Conservation (phyloP, 306 rosid genomes). For the Malus sylvestris region DNA sequence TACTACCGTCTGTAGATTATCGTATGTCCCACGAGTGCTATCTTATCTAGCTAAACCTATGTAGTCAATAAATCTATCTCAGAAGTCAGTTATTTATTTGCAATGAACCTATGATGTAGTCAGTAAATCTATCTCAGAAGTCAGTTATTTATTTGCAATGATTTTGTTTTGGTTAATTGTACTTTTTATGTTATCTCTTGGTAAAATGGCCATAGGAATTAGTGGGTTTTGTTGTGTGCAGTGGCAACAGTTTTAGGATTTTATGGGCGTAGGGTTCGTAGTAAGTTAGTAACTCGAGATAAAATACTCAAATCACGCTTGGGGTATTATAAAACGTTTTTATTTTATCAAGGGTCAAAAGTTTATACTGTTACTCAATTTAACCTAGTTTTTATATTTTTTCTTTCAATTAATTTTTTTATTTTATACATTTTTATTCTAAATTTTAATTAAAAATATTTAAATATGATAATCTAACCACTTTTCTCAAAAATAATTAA, state of each 20-base stretch:
- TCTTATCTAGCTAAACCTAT: slow-evolving; percentile 18
- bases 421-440: no score
- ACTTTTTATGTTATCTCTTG: not conserved
- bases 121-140: not conserved
- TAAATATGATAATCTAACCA: no score
- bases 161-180: not conserved
- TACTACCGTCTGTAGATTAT: slow-evolving; percentile 16
- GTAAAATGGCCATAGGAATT: not conserved
- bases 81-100: not conserved
- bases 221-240: not conserved
- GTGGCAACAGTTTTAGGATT: not conserved
- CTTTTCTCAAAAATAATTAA: no score
- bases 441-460: no score
- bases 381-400: no score
- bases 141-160: not conserved
- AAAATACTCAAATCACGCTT: slow-evolving; percentile 8
- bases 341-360: no score
- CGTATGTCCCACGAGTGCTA: not conserved
- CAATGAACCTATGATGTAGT: slow-evolving; percentile 12
- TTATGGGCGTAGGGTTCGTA: not conserved
- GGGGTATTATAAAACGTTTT: not conserved
- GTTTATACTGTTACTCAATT: no score
- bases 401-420: no score
- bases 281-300: slow-evolving; percentile 3
- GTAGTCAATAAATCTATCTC: not conserved